phyloP scores from a whole-genome alignment of 2,329 filamentous ascomycete genomes.

The Fusarium sp. region DNA sequence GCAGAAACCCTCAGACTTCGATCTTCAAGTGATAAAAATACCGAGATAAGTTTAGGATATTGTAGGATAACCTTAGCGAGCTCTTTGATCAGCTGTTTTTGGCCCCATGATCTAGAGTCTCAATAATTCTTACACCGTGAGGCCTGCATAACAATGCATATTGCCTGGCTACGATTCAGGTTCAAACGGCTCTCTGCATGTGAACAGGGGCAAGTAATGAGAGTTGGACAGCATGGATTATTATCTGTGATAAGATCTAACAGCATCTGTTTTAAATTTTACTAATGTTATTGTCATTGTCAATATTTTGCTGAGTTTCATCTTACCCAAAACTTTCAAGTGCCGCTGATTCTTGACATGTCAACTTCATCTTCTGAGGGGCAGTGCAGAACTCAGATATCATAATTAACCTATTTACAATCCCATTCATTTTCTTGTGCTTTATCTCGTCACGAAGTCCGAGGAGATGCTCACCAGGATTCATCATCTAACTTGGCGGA shows the following conservation, averaged over 20 bases:
- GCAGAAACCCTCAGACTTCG: not conserved
- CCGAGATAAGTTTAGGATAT: not conserved
- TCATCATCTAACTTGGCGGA: not conserved
- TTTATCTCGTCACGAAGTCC: not conserved
- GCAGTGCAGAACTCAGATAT: not conserved
- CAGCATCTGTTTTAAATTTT: not conserved
- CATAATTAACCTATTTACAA: not conserved
- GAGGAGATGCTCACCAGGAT: not conserved
- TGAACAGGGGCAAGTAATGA: conserved; percentile 4
- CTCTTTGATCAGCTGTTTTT: not conserved
- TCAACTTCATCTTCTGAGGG: not conserved
- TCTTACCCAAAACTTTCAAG: not conserved
- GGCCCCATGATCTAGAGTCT: too few species aligned
- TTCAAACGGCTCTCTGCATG: not conserved
- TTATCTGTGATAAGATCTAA: conserved; percentile 8
- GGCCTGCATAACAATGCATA: not conserved
- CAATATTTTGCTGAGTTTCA: not conserved
- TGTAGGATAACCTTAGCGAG: too few species aligned
- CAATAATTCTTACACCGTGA: not conserved
- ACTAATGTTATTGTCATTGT: conserved; percentile 20
- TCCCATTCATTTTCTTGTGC: not conserved
- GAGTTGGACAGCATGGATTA: not conserved
- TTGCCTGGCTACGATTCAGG: not conserved
- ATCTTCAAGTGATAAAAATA: not conserved
- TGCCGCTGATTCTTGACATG: not conserved